phyloP scores from a whole-genome alignment of 1,284 basidiomycete genomes.

The Cryptococcus hybrid region DNA sequence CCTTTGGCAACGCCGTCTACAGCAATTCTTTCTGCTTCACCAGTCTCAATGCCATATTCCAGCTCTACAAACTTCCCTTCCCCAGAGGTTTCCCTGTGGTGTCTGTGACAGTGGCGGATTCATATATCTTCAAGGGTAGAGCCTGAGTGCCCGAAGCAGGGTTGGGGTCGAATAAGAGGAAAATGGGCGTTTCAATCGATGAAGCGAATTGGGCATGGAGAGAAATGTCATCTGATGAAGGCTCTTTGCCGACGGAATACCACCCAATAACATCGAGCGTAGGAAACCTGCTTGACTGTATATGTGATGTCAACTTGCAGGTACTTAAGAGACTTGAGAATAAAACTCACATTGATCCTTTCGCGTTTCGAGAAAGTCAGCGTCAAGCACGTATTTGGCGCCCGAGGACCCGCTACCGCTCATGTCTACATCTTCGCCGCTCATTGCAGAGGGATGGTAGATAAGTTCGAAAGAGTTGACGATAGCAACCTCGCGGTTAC shows the following conservation, averaged over 20 bases:
- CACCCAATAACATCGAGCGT: slow-evolving; percentile 94
- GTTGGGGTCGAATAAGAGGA: slow-evolving; percentile 54
- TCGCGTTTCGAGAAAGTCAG: slow-evolving; percentile 75
- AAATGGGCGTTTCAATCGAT: slow-evolving; percentile 53
- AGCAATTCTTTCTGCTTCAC: slow-evolving; percentile 96
- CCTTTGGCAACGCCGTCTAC: slow-evolving; percentile 93
- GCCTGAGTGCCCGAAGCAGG: slow-evolving; percentile 52
- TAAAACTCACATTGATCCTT: slow-evolving; percentile 80
- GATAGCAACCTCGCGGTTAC: slow-evolving; percentile 90
- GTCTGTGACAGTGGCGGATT: slow-evolving; percentile 40
- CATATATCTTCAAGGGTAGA: slow-evolving; percentile 84
- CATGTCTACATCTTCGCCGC: slow-evolving; percentile 25
- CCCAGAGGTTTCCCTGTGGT: slow-evolving; percentile 63
- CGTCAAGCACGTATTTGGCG: slow-evolving; percentile 56
- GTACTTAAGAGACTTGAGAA: not conserved
- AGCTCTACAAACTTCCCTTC: slow-evolving; percentile 72
- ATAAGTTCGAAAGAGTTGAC: slow-evolving; percentile 94
- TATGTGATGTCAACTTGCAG: slow-evolving; percentile 2
- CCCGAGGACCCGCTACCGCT: slow-evolving; percentile 35
- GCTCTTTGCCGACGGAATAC: slow-evolving; percentile 80
- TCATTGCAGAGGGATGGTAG: slow-evolving; percentile 6
- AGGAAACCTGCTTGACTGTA: slow-evolving; percentile 95
- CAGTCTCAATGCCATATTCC: slow-evolving; percentile 77
- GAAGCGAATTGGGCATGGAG: slow-evolving; percentile 74
- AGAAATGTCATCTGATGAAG: slow-evolving; percentile 68